Conservation (phyloP, 2,329 filamentous ascomycete species). For the Ilyonectria destructans region DNA sequence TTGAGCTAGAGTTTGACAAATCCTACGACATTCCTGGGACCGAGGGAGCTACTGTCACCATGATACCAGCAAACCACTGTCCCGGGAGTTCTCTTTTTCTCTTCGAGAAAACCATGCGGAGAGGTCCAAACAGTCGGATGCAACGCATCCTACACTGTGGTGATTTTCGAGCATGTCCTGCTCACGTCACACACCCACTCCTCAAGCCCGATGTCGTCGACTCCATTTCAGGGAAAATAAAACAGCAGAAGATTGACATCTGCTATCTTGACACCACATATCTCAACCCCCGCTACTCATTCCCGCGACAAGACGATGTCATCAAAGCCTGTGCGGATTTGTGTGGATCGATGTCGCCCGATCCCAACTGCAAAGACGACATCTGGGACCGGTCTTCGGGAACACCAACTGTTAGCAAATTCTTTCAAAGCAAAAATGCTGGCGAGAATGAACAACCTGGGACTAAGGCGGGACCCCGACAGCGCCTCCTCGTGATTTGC, state of each 20-base stretch:
- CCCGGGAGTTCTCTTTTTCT: constrained; percentile 95
- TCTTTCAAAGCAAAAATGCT: constrained; percentile 62
- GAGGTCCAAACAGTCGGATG: constrained; percentile 70
- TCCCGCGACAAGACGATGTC: constrained; percentile 90
- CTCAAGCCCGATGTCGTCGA: constrained; percentile 84
- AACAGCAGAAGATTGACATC: constrained; percentile 91
- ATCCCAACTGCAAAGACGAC: constrained; percentile 67
- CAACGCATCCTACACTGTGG: constrained; percentile 95
- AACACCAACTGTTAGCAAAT: constrained; percentile 67
- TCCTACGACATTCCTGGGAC: constrained; percentile 86
- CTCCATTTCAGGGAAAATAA: constrained; percentile 77
- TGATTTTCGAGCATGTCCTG: constrained; percentile 92
- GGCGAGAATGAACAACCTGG: constrained; percentile 52
- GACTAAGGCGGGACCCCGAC: constrained; percentile 45
- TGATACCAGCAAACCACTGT: constrained; percentile 97
- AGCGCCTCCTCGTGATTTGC: constrained; percentile 90
- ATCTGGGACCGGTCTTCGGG: constrained; percentile 63
- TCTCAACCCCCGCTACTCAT: constrained; percentile 94
- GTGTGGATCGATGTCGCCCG: constrained; percentile 83
- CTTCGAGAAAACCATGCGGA: constrained; percentile 84
- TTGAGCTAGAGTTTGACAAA: constrained; percentile 88
- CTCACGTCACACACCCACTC: constrained; percentile 86
- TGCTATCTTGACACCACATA: constrained; percentile 99
- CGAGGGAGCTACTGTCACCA: constrained; percentile 87
- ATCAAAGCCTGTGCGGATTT: constrained; percentile 90